Percentiles rank a stretch among this genome's conserved stretches.
phyloP scores from a whole-genome alignment of 768 basidiomycete genomes.

The Kwoniella sp. region DNA sequence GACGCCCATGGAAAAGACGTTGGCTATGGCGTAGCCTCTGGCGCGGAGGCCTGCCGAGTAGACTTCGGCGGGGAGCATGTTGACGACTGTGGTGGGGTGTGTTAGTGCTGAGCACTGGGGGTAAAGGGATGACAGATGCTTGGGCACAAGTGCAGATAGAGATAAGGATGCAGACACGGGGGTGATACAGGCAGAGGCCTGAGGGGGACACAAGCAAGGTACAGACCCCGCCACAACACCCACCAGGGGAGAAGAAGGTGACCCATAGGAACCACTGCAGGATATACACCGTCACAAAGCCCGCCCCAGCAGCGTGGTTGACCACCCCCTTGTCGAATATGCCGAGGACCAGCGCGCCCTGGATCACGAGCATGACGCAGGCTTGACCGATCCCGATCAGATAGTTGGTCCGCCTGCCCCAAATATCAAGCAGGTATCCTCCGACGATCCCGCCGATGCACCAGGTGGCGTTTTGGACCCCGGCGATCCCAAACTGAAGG shows the following conservation, averaged over 20 bases:
- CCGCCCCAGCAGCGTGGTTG: constrained; percentile 31
- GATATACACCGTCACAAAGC: constrained; percentile 29
- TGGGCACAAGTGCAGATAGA: neutral
- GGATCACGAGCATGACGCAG: constrained; percentile 24
- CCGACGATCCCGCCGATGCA: constrained; percentile 34
- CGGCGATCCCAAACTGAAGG: constrained; percentile 31
- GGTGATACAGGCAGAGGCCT: too few relatives aligned
- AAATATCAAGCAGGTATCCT: constrained; percentile 33
- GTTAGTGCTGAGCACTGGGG: neutral
- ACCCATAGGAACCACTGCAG: constrained; percentile 39
- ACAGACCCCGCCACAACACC: neutral
- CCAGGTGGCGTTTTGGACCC: constrained; percentile 31
- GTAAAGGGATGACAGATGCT: neutral
- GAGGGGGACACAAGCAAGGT: too few relatives aligned
- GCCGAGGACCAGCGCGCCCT: constrained; percentile 21
- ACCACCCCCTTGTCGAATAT: constrained; percentile 33
- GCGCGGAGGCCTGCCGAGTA: constrained; percentile 34
- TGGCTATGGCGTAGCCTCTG: constrained; percentile 31
- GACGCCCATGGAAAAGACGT: constrained; percentile 34
- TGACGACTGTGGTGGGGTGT: constrained; percentile 14
- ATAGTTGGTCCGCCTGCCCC: constrained; percentile 34
- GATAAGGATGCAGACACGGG: neutral
- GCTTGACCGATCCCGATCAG: constrained; percentile 31
- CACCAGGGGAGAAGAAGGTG: constrained; percentile 29
- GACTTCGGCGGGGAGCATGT: constrained; percentile 36